These are phyloP conservation scores for Cryptococcus sp. DNA, from an alignment of 1,284 basidiomycete species.

Conservation along the genomic window DNA sequence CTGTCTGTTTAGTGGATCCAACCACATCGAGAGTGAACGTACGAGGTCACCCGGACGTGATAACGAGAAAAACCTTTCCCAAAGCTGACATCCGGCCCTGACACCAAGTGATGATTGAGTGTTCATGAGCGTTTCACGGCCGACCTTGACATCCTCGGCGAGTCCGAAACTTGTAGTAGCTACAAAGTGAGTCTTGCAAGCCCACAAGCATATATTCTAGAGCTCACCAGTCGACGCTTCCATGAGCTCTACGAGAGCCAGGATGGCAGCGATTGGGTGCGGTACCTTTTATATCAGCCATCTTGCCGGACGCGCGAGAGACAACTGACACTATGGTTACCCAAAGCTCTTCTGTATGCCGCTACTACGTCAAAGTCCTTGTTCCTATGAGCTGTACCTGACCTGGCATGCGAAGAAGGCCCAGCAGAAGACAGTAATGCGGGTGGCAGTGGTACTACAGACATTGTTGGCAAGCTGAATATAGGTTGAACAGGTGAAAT, in stretches of 20 bases:
- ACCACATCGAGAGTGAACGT: not conserved
- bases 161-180: slow-evolving; percentile 45
- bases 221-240: slow-evolving; percentile 43
- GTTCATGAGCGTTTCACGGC: slow-evolving; percentile 34
- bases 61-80: slow-evolving; percentile 44
- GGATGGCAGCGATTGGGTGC: slow-evolving; percentile 49
- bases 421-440: not conserved
- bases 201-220: not conserved
- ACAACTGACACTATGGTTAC: slow-evolving; percentile 40
- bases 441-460: slow-evolving; percentile 1
- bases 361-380: slow-evolving; percentile 40
- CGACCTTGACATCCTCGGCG: slow-evolving; percentile 37
- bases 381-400: not conserved
- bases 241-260: slow-evolving; percentile 46
- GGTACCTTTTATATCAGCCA: slow-evolving; percentile 25
- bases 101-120: slow-evolving; percentile 45
- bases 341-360: slow-evolving; percentile 39
- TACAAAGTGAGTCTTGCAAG: too few species aligned
- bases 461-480: not conserved
- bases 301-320: not conserved
- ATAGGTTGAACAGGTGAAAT: not conserved
- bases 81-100: slow-evolving; percentile 46
- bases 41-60: slow-evolving; percentile 34
- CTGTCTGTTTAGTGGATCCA: slow-evolving; percentile 12
- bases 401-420: not conserved